Evolutionary conservation across 2,329 filamentous ascomycete species (phyloP).

Genomic region (Graphilbum fragrans): DNA sequence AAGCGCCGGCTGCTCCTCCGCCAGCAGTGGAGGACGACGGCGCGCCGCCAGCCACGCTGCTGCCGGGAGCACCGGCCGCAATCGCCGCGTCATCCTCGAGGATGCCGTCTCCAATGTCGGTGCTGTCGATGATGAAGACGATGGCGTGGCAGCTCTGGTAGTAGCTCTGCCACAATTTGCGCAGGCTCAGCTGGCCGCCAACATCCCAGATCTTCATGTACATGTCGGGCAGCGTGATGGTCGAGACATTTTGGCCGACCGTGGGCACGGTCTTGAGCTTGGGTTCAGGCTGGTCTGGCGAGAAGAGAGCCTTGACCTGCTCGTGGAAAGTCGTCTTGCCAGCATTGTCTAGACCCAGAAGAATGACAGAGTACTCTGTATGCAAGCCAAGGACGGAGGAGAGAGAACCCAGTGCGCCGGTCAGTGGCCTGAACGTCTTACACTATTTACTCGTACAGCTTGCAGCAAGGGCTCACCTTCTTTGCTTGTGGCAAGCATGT

Average conservation of each 20-base stretch:
- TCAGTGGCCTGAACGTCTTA: slow-evolving; percentile 1
- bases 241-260: slow-evolving; percentile 92
- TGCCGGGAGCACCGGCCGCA: neutral
- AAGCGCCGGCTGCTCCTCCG: neutral
- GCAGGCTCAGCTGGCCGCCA: slow-evolving; percentile 79
- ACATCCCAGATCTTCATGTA: slow-evolving; percentile 99
- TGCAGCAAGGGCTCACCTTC: slow-evolving; percentile 75
- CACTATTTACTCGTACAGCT: too few relatives aligned
- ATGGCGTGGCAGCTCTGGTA: slow-evolving; percentile 91
- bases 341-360: slow-evolving; percentile 94
- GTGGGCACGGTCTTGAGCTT: slow-evolving; percentile 86
- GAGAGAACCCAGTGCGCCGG: neutral
- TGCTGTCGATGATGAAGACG: slow-evolving; percentile 93
- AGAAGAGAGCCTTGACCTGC: slow-evolving; percentile 84
- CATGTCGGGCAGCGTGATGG: slow-evolving; percentile 82
- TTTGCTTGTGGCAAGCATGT: slow-evolving; percentile 92
- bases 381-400: neutral
- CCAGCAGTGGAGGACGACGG: neutral
- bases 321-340: slow-evolving; percentile 97
- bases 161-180: slow-evolving; percentile 91
- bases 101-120: slow-evolving; percentile 78
- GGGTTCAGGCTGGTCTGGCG: slow-evolving; percentile 46
- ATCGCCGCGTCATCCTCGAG: slow-evolving; percentile 22
- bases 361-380: slow-evolving; percentile 88
- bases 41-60: neutral